These are phyloP conservation scores for Symbiodinium natans DNA, from an alignment of 73 alveolate genomes.

Conservation along the genomic window DNA sequence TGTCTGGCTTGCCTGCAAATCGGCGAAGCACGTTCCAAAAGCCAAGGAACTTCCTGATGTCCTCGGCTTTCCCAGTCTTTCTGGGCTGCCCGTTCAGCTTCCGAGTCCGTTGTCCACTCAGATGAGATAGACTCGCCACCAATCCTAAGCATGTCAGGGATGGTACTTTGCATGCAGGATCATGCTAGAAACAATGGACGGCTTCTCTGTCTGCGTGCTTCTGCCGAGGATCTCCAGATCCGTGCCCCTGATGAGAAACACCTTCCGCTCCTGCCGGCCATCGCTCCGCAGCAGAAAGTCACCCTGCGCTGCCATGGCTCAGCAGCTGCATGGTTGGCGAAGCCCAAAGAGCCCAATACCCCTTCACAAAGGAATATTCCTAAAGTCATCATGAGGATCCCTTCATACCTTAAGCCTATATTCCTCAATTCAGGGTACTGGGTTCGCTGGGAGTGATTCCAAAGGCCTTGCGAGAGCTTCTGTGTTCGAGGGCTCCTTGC, in stretches of 20 bases:
- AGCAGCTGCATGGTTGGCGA: background rate
- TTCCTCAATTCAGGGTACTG: too few species aligned
- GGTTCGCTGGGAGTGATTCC: too few species aligned
- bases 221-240: conserved; percentile 49
- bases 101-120: conserved; percentile 85
- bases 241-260: conserved; percentile 53
- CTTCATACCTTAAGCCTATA: too few species aligned
- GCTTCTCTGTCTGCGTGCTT: background rate
- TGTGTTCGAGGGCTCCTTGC: too few species aligned
- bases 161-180: too few species aligned
- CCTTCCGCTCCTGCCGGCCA: conserved; percentile 19
- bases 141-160: background rate
- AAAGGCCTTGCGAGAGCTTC: too few species aligned
- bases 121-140: conserved; percentile 78
- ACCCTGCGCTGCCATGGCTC: conserved; percentile 59
- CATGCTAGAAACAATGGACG: background rate
- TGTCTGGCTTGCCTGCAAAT: too few species aligned
- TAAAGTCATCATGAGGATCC: too few species aligned
- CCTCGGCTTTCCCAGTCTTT: conserved; percentile 43
- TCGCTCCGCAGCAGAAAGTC: conserved; percentile 67
- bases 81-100: conserved; percentile 72
- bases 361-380: too few species aligned
- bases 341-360: too few species aligned
- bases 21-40: background rate
- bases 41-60: conserved; percentile 50